Conservation (phyloP, 805 yeast genomes). For the Candida ipomoeae region DNA sequence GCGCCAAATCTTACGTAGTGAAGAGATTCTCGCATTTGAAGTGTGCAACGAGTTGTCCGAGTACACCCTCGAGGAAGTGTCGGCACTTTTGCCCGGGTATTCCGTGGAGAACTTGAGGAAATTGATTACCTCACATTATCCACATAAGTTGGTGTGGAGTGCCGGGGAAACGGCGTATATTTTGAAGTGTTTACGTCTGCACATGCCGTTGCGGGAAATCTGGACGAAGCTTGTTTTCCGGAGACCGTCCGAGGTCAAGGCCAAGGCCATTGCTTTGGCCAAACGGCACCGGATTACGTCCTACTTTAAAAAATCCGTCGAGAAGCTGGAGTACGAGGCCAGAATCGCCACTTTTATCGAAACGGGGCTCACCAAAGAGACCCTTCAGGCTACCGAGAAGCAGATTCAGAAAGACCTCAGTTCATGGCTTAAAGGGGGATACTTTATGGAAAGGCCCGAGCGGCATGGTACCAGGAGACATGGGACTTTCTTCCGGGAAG, state of each 20-base stretch:
- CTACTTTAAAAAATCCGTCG: neutral
- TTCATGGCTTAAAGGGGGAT: neutral
- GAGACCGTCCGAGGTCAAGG: conserved; percentile 9
- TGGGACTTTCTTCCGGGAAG: neutral
- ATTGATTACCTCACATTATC: conserved; percentile 9
- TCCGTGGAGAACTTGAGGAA: conserved; percentile 6
- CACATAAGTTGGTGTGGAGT: conserved; percentile 14
- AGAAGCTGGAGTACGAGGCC: conserved; percentile 9
- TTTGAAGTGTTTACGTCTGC: conserved; percentile 6
- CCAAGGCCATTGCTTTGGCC: conserved; percentile 4
- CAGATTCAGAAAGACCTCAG: neutral
- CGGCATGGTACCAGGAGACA: neutral
- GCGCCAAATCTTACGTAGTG: conserved; percentile 7
- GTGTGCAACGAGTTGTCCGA: conserved; percentile 7
- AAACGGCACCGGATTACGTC: conserved; percentile 4
- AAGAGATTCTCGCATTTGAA: conserved; percentile 15
- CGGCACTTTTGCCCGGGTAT: conserved; percentile 9
- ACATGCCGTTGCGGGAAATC: conserved; percentile 6
- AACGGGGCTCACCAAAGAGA: conserved; percentile 18
- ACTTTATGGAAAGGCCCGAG: neutral
- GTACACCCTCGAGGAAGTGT: conserved; percentile 7
- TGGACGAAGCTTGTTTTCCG: conserved; percentile 11
- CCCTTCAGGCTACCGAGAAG: conserved; percentile 16
- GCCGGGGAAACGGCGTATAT: conserved; percentile 8
- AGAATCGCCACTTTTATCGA: conserved; percentile 11